phyloP scores from a whole-genome alignment of 805 yeast species.

The Saccharomyces cerevisiae region DNA sequence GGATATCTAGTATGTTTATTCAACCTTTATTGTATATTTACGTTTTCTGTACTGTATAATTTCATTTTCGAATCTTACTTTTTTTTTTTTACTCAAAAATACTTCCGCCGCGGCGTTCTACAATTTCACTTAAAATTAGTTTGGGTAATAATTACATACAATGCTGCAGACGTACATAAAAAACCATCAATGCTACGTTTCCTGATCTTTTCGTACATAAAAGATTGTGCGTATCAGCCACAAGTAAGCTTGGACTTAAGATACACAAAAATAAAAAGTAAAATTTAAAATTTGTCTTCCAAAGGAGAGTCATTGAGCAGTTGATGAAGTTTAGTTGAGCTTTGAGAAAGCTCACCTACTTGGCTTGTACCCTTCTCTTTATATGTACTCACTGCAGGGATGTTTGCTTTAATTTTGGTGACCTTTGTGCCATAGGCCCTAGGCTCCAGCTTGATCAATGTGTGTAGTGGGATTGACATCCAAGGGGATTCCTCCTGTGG shows the following conservation, averaged over 20 bases:
- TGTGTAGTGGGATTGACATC: slow-evolving; percentile 97
- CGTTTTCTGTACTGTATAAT: not conserved
- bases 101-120: not conserved
- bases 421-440: slow-evolving; percentile 86
- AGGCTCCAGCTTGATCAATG: slow-evolving; percentile 90
- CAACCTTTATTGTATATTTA: not conserved
- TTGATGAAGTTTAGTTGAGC: not conserved
- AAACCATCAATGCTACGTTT: not conserved
- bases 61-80: not conserved
- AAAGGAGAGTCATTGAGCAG: not conserved
- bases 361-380: slow-evolving; percentile 81
- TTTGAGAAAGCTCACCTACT: slow-evolving; percentile 30
- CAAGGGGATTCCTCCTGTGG: slow-evolving; percentile 97
- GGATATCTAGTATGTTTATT: not conserved
- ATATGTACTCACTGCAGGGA: slow-evolving; percentile 95
- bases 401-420: slow-evolving; percentile 85
- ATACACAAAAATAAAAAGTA: not conserved
- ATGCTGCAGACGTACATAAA: not conserved
- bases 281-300: not conserved
- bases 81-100: not conserved
- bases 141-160: not conserved
- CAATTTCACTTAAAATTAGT: not conserved
- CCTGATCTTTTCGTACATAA: not conserved
- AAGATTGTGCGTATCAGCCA: not conserved
- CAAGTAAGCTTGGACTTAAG: not conserved